Conservation (phyloP, 179 eudicot genomes). For the Sideroxylon spinosum region DNA sequence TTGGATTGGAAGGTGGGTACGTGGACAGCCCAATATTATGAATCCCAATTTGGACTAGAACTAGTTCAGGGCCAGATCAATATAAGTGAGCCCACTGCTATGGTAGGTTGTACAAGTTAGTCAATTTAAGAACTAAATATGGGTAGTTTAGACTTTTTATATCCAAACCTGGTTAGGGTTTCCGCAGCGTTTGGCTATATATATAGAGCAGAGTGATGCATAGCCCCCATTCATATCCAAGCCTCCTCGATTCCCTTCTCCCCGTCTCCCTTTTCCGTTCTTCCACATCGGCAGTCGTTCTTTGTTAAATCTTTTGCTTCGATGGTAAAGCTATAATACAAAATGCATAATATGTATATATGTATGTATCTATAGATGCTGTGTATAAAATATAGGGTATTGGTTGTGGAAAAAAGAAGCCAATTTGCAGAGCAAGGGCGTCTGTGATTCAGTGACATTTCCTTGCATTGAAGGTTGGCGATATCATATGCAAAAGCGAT, state of each 20-base stretch:
- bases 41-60: no score
- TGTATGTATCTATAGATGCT: background rate
- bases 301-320: background rate
- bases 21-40: no score
- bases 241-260: background rate
- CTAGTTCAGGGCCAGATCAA: no score
- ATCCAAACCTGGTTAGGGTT: background rate
- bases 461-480: slow-evolving; percentile 29
- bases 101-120: no score
- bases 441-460: background rate
- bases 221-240: no score
- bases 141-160: background rate
- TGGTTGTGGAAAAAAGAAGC: background rate
- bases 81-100: no score
- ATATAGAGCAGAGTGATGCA: background rate
- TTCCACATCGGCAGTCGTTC: no score
- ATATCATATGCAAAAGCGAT: slow-evolving; percentile 10
- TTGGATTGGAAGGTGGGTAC: no score
- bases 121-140: no score
- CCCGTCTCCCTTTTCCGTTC: background rate
- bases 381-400: background rate
- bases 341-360: no score
- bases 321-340: no score
- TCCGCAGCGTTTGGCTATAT: background rate
- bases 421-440: slow-evolving; percentile 26